Evolutionary conservation across 805 yeast genomes (phyloP).

Genomic region (Metschnikowia henanensis): DNA sequence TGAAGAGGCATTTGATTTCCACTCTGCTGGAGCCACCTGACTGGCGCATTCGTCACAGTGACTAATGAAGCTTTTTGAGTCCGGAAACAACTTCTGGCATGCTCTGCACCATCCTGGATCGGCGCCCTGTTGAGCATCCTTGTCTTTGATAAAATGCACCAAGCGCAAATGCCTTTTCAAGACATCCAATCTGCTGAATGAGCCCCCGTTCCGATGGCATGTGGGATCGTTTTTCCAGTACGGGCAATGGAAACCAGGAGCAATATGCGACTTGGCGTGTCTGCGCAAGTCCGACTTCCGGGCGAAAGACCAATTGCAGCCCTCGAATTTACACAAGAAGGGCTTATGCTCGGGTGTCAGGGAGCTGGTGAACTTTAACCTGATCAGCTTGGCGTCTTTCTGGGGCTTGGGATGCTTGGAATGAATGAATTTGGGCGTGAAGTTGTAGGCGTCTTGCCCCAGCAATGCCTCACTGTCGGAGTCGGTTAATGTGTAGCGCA

Average conservation of each 20-base stretch:
- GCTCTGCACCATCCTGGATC: constrained; percentile 70
- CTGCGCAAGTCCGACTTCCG: constrained; percentile 69
- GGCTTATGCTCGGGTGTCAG: constrained; percentile 25
- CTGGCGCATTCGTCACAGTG: constrained; percentile 66
- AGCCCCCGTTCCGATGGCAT: constrained; percentile 76
- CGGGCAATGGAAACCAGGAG: constrained; percentile 71
- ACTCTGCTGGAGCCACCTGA: constrained; percentile 9
- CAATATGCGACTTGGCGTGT: constrained; percentile 63
- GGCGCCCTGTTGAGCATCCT: constrained; percentile 27
- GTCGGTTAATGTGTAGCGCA: constrained; percentile 1
- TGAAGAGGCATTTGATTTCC: constrained; percentile 6
- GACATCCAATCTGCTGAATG: constrained; percentile 73
- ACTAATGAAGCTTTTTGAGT: constrained; percentile 56
- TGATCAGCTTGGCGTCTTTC: neutral
- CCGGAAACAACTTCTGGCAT: constrained; percentile 57
- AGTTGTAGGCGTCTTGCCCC: neutral
- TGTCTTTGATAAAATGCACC: constrained; percentile 62
- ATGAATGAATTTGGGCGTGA: constrained; percentile 7
- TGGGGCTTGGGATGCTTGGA: constrained; percentile 7
- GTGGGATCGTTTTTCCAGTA: constrained; percentile 67
- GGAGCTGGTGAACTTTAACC: neutral
- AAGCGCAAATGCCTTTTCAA: constrained; percentile 68
- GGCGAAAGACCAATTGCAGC: constrained; percentile 69
- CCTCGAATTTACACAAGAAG: constrained; percentile 38
- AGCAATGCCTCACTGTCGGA: neutral